Percentiles rank a stretch among this genome's conserved stretches.
Evolutionary conservation across 2,329 filamentous ascomycete species (phyloP).

Genomic region (Gaeumannomyces tritici): DNA sequence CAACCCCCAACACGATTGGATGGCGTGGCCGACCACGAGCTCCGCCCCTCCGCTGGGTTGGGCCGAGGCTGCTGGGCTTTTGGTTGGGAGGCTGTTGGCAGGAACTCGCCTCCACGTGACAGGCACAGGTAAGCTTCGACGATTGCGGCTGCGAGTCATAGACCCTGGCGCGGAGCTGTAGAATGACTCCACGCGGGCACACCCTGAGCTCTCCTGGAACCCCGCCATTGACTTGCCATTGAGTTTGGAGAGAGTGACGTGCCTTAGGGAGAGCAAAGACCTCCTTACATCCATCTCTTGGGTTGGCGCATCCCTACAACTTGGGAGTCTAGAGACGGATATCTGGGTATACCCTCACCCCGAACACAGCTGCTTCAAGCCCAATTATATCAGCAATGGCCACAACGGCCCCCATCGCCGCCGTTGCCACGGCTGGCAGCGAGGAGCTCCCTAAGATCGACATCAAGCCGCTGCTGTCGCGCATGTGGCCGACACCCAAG

Average conservation of each 20-base stretch:
- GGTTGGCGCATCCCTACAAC: too few relatives aligned
- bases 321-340: too few relatives aligned
- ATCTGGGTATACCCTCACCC: not conserved
- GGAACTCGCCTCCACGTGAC: not conserved
- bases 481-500: constrained; percentile 54
- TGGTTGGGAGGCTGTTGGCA: not conserved
- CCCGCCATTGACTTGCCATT: too few relatives aligned
- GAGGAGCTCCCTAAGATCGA: constrained; percentile 25
- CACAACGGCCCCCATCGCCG: not conserved
- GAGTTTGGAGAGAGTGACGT: too few relatives aligned
- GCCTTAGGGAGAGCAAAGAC: too few relatives aligned
- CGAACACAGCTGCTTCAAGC: not conserved
- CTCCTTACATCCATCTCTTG: too few relatives aligned
- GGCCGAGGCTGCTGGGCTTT: not conserved
- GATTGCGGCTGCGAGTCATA: too few relatives aligned
- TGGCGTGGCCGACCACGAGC: not conserved
- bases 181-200: too few relatives aligned
- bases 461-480: constrained; percentile 64
- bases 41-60: not conserved
- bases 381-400: not conserved
- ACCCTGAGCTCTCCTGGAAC: too few relatives aligned
- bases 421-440: not conserved
- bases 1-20: not conserved
- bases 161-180: too few relatives aligned
- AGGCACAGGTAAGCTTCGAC: not conserved